Evolutionary conservation across 495 filamentous ascomycete species (phyloP).

Genomic region (Peziza echinospora): DNA sequence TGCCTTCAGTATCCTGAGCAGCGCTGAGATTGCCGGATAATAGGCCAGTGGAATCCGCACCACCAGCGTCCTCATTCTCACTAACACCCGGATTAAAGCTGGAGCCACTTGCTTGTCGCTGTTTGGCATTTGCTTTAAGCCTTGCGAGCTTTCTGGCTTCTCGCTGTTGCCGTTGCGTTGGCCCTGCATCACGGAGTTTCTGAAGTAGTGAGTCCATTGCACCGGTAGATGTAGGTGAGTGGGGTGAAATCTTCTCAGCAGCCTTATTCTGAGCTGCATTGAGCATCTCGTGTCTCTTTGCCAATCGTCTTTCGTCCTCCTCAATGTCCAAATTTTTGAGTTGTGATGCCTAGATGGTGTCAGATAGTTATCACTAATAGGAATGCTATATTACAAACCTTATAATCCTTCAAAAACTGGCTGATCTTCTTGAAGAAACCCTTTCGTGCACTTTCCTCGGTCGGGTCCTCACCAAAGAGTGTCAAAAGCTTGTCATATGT

Average conservation of each 20-base stretch:
- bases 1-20: constrained; percentile 19
- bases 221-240: constrained; percentile 36
- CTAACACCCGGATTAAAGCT: constrained; percentile 6
- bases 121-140: constrained; percentile 6
- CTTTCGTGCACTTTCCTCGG: constrained; percentile 78
- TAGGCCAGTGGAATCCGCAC: constrained; percentile 15
- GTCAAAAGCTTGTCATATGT: constrained; percentile 89
- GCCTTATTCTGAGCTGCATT: constrained; percentile 29
- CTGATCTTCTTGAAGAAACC: constrained; percentile 95
- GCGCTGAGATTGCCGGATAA: constrained; percentile 6
- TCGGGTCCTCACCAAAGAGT: constrained; percentile 87
- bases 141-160: constrained; percentile 10
- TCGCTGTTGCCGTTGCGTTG: constrained; percentile 53
- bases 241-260: constrained; percentile 37
- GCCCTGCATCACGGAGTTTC: constrained; percentile 83
- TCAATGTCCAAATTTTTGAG: constrained; percentile 78
- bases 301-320: constrained; percentile 61
- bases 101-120: constrained; percentile 15
- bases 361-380: constrained; percentile 5
- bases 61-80: neutral
- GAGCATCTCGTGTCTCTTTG: constrained; percentile 65
- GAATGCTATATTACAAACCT: too few relatives aligned
- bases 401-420: constrained; percentile 82
- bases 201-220: constrained; percentile 95
- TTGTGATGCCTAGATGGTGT: constrained; percentile 43